A percentile compares a stretch with the other conserved stretches of the same genome.
phyloP scores from a whole-genome alignment of 2,329 filamentous ascomycete genomes.

The Nannizziopsis arthrosporioides region DNA sequence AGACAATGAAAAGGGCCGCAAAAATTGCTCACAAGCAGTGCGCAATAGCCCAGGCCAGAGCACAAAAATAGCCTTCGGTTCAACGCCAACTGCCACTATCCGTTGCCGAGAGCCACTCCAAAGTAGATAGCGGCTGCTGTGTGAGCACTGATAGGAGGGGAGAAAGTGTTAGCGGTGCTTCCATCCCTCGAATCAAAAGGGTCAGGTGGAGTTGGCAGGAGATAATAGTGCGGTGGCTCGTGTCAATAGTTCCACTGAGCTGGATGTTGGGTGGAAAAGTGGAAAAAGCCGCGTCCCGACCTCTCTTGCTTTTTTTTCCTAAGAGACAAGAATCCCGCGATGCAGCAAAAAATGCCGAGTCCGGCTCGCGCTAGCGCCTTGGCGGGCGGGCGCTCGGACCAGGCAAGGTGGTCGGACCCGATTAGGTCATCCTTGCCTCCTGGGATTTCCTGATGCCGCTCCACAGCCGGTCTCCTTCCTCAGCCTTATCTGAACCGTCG shows the following conservation, averaged over 20 bases:
- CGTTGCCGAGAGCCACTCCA: not conserved
- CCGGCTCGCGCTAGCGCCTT: slow-evolving; percentile 2
- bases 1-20: too few species aligned
- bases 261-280: not conserved
- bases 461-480: not conserved
- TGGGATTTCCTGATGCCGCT: not conserved
- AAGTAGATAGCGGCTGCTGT: not conserved
- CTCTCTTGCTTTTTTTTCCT: too few species aligned
- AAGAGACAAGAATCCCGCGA: too few species aligned
- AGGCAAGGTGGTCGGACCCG: too few species aligned
- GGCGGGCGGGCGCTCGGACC: not conserved
- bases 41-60: not conserved
- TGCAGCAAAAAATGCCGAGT: not conserved
- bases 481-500: too few species aligned
- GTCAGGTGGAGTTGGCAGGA: not conserved
- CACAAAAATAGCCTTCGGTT: not conserved
- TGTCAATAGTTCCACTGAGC: too few species aligned
- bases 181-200: not conserved
- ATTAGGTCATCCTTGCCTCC: not conserved
- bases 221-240: not conserved
- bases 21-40: too few species aligned
- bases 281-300: too few species aligned
- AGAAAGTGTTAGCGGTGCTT: not conserved
- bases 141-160: not conserved
- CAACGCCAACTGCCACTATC: too few species aligned